Base-by-base conservation (phyloP, 257 asterid species). In the Perilla frutescens region DNA sequence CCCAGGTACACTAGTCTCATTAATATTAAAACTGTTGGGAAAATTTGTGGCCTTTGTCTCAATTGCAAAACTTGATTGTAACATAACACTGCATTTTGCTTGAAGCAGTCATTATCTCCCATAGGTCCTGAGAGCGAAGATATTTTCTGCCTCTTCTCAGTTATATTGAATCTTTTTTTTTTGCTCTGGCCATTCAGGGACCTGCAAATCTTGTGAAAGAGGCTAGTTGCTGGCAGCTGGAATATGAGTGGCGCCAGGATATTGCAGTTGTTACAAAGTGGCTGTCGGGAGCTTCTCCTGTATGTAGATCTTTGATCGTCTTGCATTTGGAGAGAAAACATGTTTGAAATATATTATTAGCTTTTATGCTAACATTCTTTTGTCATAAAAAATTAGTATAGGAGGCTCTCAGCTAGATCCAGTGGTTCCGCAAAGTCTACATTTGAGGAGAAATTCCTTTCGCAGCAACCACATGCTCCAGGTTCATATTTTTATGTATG, bases 211-310 rank as follows among this genome's bases (percentile, higher is more conserved):
- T 89, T 72, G 98, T 89, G 67, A 89, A 89, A 82, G 97, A 92
- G 81, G 94, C 97, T 76, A 95, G 99, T 79, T 84, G 96, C 87
- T 95, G 99, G 99, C 90, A 87, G 80, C 87, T 84, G 79, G 99
- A 95, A 68, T 89, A 95, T 60, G 98, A 95, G 77, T 95, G 99
- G 99, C 93, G 97, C 13, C 99, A 95, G 85, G 99, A 95, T 80
- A 95, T 92, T 82, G 99, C 98, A 62, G 99, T 95, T 76, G 96
- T 84, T 67, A 92, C 99, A 4, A 95, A 95, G 84, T 95, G 99
- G 99, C 82, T 95, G 58, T 92, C 99, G 5, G 99, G 99, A 76
- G 92, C 87, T 73, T 92, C 99, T 83, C 96, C 98, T 56, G 99
- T 95, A 90, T 80, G 96, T 80, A 68, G 68, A 70, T 83, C 51